These are phyloP conservation scores for Trichoderma asperellum DNA, from an alignment of 2,329 filamentous ascomycete species.

Conservation along the genomic window DNA sequence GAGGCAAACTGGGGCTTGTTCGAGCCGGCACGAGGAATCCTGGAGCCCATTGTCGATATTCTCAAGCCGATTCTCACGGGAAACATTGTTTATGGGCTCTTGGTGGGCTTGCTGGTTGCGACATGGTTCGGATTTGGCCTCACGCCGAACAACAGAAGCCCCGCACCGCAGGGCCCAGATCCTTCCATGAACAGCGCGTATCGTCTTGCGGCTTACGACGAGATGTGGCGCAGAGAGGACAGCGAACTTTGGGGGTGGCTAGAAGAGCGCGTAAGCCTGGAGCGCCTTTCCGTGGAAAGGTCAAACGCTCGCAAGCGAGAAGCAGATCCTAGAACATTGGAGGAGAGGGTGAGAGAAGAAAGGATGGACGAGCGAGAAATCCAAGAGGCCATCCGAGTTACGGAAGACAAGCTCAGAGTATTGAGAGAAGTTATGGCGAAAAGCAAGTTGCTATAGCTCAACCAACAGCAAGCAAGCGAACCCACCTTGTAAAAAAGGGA, in stretches of 20 bases:
- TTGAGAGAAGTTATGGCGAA: slow-evolving; percentile 72
- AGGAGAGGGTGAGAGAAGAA: slow-evolving; percentile 62
- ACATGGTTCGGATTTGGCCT: slow-evolving; percentile 72
- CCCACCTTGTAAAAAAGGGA: slow-evolving; percentile 5
- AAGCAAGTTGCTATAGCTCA: slow-evolving; percentile 43
- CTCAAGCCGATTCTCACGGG: slow-evolving; percentile 72
- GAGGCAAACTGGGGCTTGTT: slow-evolving; percentile 73
- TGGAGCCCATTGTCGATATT: slow-evolving; percentile 72
- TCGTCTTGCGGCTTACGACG: slow-evolving; percentile 82
- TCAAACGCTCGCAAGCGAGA: slow-evolving; percentile 49
- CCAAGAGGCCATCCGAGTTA: slow-evolving; percentile 79
- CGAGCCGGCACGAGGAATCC: slow-evolving; percentile 72
- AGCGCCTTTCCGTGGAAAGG: slow-evolving; percentile 53
- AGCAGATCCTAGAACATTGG: slow-evolving; percentile 59
- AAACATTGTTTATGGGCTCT: slow-evolving; percentile 75
- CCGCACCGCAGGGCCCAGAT: slow-evolving; percentile 42
- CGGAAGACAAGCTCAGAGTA: slow-evolving; percentile 79
- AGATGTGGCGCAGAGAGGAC: slow-evolving; percentile 89
- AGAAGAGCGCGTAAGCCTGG: slow-evolving; percentile 80
- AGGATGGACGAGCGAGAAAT: slow-evolving; percentile 74
- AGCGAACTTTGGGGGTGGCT: slow-evolving; percentile 92
- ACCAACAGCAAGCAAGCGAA: not conserved
- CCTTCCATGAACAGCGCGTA: slow-evolving; percentile 54
- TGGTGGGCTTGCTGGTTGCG: slow-evolving; percentile 73
- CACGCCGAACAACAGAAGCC: slow-evolving; percentile 43